These are phyloP conservation scores for Yamadazyma trypodendri DNA, from an alignment of 1,139 yeast species.

Conservation along the genomic window DNA sequence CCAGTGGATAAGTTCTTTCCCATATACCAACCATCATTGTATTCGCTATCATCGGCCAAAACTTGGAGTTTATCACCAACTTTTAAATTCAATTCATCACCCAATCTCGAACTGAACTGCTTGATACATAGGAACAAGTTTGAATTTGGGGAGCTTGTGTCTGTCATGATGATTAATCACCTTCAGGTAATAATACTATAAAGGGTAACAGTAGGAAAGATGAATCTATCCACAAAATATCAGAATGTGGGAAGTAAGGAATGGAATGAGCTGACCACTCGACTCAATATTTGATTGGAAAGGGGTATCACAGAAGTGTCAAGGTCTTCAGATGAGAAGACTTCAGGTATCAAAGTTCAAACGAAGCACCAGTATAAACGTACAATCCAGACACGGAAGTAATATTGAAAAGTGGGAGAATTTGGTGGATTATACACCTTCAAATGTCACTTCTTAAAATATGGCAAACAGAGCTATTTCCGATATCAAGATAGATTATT, in stretches of 20 bases:
- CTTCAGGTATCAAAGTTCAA: not conserved
- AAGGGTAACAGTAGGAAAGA: no score
- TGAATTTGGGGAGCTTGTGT: not conserved
- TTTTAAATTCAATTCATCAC: slow-evolving; percentile 78
- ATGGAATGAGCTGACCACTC: not conserved
- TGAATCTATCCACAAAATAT: not conserved
- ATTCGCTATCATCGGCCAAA: slow-evolving; percentile 87
- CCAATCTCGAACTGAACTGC: slow-evolving; percentile 81
- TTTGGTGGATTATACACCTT: not conserved
- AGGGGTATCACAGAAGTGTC: not conserved
- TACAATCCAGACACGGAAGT: not conserved
- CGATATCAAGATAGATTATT: not conserved
- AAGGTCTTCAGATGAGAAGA: not conserved
- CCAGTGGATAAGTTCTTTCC: slow-evolving; percentile 74
- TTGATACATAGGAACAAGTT: slow-evolving; percentile 62
- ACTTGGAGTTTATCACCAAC: slow-evolving; percentile 89
- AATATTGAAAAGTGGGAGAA: not conserved
- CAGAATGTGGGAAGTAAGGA: not conserved
- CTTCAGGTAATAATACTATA: no score
- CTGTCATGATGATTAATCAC: not conserved
- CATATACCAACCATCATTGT: slow-evolving; percentile 97
- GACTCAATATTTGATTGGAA: not conserved
- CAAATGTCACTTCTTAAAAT: no score
- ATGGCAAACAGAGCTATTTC: not conserved
- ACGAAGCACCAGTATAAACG: not conserved